Base-by-base conservation (phyloP, 139 green algal species). In the Chlorella sp. region DNA sequence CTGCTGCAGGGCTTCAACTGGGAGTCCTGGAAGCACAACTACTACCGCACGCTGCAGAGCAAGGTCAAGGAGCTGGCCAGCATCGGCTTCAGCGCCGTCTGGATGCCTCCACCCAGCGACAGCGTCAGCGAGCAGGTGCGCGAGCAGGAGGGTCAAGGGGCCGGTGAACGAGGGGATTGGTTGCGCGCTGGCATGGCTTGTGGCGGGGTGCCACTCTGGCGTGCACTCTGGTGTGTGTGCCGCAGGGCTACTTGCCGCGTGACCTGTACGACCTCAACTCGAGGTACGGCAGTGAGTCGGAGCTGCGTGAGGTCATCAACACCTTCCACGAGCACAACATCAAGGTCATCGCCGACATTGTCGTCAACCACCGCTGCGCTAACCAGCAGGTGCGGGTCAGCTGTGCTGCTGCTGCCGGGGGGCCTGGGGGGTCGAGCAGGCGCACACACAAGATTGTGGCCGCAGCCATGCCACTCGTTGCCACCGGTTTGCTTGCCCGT, bases 1-100 rank as follows among this genome's bases (percentile, higher is more conserved):
- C 89, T 98, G 69, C 80, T 98, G 71, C 80, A 92, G 86, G 90
- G 72, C 42, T 97, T 98, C 86, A 97, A 98, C 83, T 98, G 94
- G 93, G 93, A 97, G 80, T 91, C 79, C 10, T 86, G 86, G 74
- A 89, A 91, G 76, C 78, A 90, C 35, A 72, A 79, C 61, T 90
- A 84, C 80, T 93, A 93, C 77, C 80, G 85, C 31, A 70, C 80
- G 31, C 76, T 93, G 26, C 69, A 34, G n/a, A 61, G 35, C 2
- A 73, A 85, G 67, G 79, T 83, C 2, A 65, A 70, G 17, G 86
- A 92, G 23, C 88, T 98, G 26, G 83, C 88, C 5, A 84, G 88
- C n/a, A 73, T 80, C 34, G 95, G 95, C 60, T 93, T 98, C 83
- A 97, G 92, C 14, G 71, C 80, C 27, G 69, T 99, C 0, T 99